Percentiles rank a stretch among this genome's conserved stretches.
phyloP scores from a whole-genome alignment of 1,284 basidiomycete species.

The Cryptococcus sp. region DNA sequence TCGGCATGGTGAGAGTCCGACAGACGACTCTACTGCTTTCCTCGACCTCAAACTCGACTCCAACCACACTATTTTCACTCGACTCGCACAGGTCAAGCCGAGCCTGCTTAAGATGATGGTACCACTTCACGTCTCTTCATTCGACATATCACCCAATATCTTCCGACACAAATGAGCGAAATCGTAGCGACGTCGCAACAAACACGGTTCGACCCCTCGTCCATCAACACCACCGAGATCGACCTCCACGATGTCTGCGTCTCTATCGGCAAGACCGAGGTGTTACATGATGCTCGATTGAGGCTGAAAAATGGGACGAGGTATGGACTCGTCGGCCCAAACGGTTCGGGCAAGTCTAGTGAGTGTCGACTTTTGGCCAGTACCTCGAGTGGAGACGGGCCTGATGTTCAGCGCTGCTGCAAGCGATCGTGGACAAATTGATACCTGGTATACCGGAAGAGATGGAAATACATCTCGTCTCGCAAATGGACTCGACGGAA shows the following conservation, averaged over 20 bases:
- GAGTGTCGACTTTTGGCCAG: not conserved
- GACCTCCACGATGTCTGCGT: slow-evolving; percentile 53
- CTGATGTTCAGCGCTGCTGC: slow-evolving; percentile 43
- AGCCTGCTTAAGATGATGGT: too few species aligned
- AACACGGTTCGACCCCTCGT: slow-evolving; percentile 52
- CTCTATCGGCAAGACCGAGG: slow-evolving; percentile 51
- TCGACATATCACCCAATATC: too few species aligned
- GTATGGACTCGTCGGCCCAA: slow-evolving; percentile 55
- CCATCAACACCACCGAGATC: slow-evolving; percentile 47
- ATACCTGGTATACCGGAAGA: slow-evolving; percentile 54
- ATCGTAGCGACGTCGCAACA: slow-evolving; percentile 45
- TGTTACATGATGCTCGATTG: slow-evolving; percentile 54
- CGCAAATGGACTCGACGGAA: slow-evolving; percentile 49
- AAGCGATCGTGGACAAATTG: slow-evolving; percentile 49
- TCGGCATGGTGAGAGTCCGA: too few species aligned
- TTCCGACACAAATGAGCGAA: too few species aligned
- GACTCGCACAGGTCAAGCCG: too few species aligned
- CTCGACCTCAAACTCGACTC: too few species aligned
- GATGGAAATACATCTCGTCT: slow-evolving; percentile 54
- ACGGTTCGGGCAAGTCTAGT: slow-evolving; percentile 58
- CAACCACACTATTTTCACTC: too few species aligned
- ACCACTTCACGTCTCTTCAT: too few species aligned
- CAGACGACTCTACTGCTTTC: too few species aligned
- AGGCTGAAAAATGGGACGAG: slow-evolving; percentile 53
- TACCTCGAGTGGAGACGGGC: not conserved